Percentiles rank a stretch among this genome's conserved stretches.
Conservation (phyloP, 257 asterid species). For the Capsicum chinense region DNA sequence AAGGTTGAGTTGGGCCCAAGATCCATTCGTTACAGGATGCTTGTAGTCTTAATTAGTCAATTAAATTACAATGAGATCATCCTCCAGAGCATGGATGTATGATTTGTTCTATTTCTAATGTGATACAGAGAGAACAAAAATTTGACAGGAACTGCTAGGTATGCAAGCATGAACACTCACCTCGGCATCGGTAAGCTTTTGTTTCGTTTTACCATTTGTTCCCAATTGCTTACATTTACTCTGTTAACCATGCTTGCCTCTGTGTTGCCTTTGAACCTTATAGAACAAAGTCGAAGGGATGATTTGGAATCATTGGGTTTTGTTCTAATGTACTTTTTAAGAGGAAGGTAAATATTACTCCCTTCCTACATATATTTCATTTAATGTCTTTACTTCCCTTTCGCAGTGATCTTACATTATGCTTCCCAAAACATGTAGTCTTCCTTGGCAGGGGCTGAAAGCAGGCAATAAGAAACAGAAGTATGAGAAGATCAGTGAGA, state of each 20-base stretch:
- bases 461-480: constrained; percentile 69
- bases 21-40: neutral
- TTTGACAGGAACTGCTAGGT: constrained; percentile 41
- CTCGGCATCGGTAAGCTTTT: constrained; percentile 36
- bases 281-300: constrained; percentile 40
- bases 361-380: neutral
- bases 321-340: constrained; percentile 36
- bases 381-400: constrained; percentile 5
- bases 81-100: neutral
- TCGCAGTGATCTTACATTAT: constrained; percentile 33
- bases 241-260: neutral
- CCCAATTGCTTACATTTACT: neutral
- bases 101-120: neutral
- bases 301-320: constrained; percentile 39
- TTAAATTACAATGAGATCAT: neutral
- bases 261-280: neutral
- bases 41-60: neutral
- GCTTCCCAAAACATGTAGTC: constrained; percentile 48
- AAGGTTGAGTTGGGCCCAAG: too few relatives aligned
- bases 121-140: constrained; percentile 39
- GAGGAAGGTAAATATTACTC: constrained; percentile 33
- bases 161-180: constrained; percentile 31
- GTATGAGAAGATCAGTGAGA: constrained; percentile 65
- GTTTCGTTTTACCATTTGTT: neutral
- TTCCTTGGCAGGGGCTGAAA: constrained; percentile 73